These are phyloP conservation scores for Leptodontidium sp. DNA, from an alignment of 2,329 filamentous ascomycete species.

Conservation along the genomic window DNA sequence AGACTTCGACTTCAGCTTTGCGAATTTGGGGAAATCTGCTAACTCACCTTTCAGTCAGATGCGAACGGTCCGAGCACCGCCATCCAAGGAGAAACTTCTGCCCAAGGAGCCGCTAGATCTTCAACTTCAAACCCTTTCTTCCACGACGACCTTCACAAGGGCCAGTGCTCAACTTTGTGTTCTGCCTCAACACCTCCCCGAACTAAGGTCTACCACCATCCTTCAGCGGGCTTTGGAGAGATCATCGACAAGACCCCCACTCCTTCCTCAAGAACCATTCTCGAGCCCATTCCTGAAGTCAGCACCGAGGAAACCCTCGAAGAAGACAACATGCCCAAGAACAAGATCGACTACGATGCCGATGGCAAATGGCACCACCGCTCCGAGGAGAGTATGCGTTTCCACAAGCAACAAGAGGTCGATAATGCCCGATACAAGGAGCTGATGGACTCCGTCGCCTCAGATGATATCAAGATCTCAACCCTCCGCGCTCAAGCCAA, in stretches of 20 bases:
- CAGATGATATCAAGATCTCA: neutral
- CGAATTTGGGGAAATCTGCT: neutral
- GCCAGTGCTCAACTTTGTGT: no score
- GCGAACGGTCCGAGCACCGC: neutral
- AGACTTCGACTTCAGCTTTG: no score
- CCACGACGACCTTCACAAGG: no score
- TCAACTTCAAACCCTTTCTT: neutral
- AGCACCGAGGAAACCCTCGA: no score
- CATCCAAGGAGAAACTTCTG: neutral
- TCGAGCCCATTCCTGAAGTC: no score
- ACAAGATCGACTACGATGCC: no score
- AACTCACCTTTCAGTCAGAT: neutral
- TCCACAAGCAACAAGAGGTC: neutral
- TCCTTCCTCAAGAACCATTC: no score
- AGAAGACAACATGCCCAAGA: no score
- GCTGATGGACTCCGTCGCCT: neutral
- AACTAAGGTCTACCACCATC: neutral
- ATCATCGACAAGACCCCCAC: no score
- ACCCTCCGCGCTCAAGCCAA: neutral
- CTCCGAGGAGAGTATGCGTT: no score
- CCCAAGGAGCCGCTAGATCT: neutral
- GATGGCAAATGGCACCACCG: no score
- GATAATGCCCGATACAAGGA: neutral
- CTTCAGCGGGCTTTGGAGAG: neutral
- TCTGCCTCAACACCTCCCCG: neutral